Base-by-base conservation (phyloP, 371 early-diverging fungal species). In the Gilbertella persicaria region DNA sequence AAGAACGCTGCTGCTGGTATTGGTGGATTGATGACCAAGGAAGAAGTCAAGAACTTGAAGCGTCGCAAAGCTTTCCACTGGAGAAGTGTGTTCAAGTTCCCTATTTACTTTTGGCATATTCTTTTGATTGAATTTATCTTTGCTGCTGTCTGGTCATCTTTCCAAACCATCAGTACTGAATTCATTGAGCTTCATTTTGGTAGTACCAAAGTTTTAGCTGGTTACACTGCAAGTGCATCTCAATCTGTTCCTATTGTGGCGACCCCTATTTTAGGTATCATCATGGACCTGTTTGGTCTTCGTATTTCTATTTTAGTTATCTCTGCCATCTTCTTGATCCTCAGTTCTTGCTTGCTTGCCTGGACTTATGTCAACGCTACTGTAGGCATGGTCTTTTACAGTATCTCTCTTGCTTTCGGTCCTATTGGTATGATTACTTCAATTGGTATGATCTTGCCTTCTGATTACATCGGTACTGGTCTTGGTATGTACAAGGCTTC, bases 381-480 rank as follows among this genome's bases (percentile, higher is more conserved):
- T 14, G 48, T 86, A 4, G 86, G 85, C 16, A 71, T 86, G 77
- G 43, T 84, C 1, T 62, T 82, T 5, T 88, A 85, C 51, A 80
- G 81, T 14, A 55, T 85, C 1, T 82, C 84, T 9, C 60, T 88
- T 50, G 75, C 86, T 7, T 66, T 86, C 24, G 89, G 89, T 0
- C 88, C 88, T n/a, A 79, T 88, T 30, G 63, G 74, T 9, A 65
- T 85, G 39, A 76, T 88, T 25, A 85, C 88, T 1, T 79, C 86
- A 0, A 75, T 88, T 8, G 82, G 87, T 37, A 69, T 89, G 21
- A 64, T 86, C 8, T 50, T 89, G 5, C 83, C 83, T 2, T 62
- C 72, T 17, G 69, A 64, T 26, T 66, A 79, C 9, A 72, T 88
- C 5, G 88, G 88, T 33, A 87, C 88, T 8, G 89, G 80, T 33